These are phyloP conservation scores for Aureobasidium sp. DNA, from an alignment of 2,329 filamentous ascomycete species.

Conservation along the genomic window DNA sequence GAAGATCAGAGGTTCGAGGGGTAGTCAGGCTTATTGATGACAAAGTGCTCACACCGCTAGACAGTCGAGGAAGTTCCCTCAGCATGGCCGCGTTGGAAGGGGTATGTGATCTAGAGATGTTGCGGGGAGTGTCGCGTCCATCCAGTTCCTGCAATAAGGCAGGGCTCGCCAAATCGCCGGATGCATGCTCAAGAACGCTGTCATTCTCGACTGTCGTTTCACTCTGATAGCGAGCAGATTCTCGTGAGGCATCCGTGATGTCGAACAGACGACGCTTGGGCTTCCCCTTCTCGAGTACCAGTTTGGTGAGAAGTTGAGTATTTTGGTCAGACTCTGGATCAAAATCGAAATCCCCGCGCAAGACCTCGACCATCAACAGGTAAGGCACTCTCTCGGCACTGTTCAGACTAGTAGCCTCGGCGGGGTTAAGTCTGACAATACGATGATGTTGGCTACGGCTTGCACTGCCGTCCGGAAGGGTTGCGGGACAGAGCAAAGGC, in stretches of 20 bases:
- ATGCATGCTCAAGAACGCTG: constrained; percentile 76
- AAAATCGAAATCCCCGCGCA: constrained; percentile 76
- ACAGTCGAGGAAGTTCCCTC: constrained; percentile 44
- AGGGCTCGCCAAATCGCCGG: constrained; percentile 68
- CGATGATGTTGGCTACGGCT: constrained; percentile 71
- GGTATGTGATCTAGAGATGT: constrained; percentile 12
- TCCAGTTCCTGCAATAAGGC: constrained; percentile 53
- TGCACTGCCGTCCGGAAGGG: constrained; percentile 62
- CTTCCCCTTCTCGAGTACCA: constrained; percentile 58
- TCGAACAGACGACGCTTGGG: constrained; percentile 44
- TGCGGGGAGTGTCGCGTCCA: constrained; percentile 38
- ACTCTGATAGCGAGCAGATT: constrained; percentile 32
- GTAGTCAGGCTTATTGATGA: constrained; percentile 55
- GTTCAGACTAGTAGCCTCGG: constrained; percentile 76
- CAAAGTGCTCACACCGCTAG: constrained; percentile 54
- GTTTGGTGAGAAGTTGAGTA: constrained; percentile 53
- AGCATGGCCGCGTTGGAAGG: constrained; percentile 17
- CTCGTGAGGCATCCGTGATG: constrained; percentile 53
- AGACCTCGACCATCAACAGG: constrained; percentile 73
- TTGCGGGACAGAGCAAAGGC: constrained; percentile 70
- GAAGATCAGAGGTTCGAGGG: constrained; percentile 61
- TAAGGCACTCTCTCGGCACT: constrained; percentile 83
- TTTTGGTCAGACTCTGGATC: constrained; percentile 69
- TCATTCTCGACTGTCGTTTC: constrained; percentile 45
- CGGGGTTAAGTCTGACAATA: constrained; percentile 74